Evolutionary conservation across 768 basidiomycete species (phyloP), one percentile per base, ranked within the genome.

Genomic region (Leccinellum luteum): DNA sequence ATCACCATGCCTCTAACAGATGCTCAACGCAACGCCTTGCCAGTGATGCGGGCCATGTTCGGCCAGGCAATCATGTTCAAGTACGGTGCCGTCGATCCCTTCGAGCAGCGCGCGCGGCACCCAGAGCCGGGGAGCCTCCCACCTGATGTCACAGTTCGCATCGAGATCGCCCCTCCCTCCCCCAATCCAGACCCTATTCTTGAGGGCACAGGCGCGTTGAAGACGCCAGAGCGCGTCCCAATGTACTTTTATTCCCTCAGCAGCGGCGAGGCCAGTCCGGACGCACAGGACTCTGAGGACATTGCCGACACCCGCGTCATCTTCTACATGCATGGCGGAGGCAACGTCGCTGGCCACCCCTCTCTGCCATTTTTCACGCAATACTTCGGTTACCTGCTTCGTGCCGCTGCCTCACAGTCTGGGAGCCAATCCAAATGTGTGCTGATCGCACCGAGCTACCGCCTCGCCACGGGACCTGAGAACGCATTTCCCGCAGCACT

Each of bases 321-420:
- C 28, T 60, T 70, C 52, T 62, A 56, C 48, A 47, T 69, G 21
- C 68, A 71, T 15, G 67, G 69, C 3, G 68, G 68, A 14, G 68
- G 52, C 1, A 57, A 64, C 21, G 2, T 66, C 49, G 0, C 12
- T 5, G 68, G 70, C 0, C 66, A 66, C 31, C 70, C 70, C 45
- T 54, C 60, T 1, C 2, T 49, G 0, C 9, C 10, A 2, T 12
- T 35, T 0, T 67, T 57, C 25, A 2, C 57, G 23, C 12, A 48
- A 6, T 52, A 62, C 17, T 62, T 48, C 6, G 15, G 9, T 4
- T 21, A 47, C 21, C 9, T 66, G 2, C 66, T 67, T 51, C 64
- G 57, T 1, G 54, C 48, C 1, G 19, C 53, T 21, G 57, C 64
- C 13, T 23, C 32, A 1, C 35, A 13, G 17, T 47, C 62, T 27